Evolutionary conservation across 768 basidiomycete species (phyloP).

Genomic region (Pulveroboletus sp.): DNA sequence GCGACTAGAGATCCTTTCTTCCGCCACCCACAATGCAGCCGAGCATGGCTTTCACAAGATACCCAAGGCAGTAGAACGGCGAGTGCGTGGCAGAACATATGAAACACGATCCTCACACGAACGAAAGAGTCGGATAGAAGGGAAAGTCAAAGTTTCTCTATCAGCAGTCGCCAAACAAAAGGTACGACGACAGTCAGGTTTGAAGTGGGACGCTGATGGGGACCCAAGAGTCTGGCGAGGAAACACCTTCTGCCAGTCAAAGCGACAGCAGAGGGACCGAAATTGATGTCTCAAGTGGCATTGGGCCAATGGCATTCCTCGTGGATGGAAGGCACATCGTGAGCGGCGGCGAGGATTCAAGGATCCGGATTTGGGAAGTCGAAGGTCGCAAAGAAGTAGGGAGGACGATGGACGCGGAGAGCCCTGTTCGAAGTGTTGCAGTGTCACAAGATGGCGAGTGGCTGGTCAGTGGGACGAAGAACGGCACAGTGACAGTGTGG

Average conservation of each 20-base stretch:
- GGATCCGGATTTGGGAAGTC: not conserved
- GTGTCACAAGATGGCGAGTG: not conserved
- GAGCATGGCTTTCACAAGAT: too few relatives aligned
- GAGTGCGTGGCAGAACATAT: too few relatives aligned
- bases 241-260: not conserved
- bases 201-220: not conserved
- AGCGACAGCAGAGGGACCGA: not conserved
- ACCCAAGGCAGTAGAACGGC: too few relatives aligned
- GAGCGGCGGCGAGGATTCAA: not conserved
- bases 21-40: too few relatives aligned
- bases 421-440: not conserved
- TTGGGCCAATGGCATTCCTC: not conserved
- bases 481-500: not conserved
- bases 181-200: too few relatives aligned
- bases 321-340: not conserved
- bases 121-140: too few relatives aligned
- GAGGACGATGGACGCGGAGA: not conserved
- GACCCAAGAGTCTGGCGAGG: not conserved
- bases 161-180: too few relatives aligned
- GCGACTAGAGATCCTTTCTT: too few relatives aligned
- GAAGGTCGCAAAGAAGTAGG: not conserved
- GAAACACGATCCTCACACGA: too few relatives aligned
- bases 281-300: not conserved
- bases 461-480: not conserved
- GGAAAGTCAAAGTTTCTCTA: too few relatives aligned